Evolutionary conservation across 768 basidiomycete genomes (phyloP).

Genomic region (Collybia sp.): DNA sequence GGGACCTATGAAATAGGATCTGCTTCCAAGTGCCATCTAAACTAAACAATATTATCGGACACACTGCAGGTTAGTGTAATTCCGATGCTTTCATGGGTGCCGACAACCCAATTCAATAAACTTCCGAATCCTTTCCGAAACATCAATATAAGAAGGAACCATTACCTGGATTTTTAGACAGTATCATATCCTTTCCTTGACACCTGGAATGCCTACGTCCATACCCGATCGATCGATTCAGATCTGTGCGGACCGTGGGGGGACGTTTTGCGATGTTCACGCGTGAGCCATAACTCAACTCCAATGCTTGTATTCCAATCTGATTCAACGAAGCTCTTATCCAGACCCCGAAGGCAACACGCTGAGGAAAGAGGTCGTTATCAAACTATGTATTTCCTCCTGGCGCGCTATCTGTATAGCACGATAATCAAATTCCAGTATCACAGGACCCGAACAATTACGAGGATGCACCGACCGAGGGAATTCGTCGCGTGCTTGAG

Average conservation of each 20-base stretch:
- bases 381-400: conserved; percentile 75
- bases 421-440: conserved; percentile 37
- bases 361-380: conserved; percentile 75
- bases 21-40: too few relatives aligned
- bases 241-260: conserved; percentile 86
- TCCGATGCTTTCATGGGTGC: too few relatives aligned
- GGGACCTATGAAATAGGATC: too few relatives aligned
- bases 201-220: too few relatives aligned
- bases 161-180: too few relatives aligned
- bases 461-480: conserved; percentile 90
- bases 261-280: conserved; percentile 89
- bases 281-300: conserved; percentile 44
- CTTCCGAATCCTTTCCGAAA: too few relatives aligned
- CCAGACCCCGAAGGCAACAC: conserved; percentile 59
- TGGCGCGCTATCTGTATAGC: background rate
- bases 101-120: too few relatives aligned
- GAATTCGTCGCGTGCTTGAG: conserved; percentile 84
- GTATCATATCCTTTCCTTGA: too few relatives aligned
- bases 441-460: conserved; percentile 90
- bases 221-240: conserved; percentile 75
- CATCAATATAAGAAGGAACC: too few relatives aligned
- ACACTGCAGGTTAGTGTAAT: too few relatives aligned
- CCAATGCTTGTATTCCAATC: background rate
- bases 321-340: conserved; percentile 52
- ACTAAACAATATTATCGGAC: too few relatives aligned